Evolutionary conservation across 805 yeast genomes (phyloP), one percentile per base, ranked within the genome.

Genomic region (Yamadazyma ubonensis): DNA sequence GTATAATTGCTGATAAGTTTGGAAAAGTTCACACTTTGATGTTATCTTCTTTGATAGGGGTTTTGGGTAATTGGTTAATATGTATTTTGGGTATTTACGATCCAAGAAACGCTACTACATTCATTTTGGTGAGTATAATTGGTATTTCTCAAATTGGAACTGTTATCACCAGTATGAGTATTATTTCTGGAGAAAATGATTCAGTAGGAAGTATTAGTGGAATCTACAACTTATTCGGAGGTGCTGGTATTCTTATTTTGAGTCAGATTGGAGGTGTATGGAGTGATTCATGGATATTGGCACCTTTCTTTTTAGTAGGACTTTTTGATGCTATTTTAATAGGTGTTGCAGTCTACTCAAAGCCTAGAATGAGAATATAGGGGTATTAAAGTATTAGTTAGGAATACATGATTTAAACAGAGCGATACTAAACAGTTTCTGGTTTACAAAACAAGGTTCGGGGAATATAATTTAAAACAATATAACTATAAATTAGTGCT

Each of bases 121-220:
- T 71, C 40, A 57, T 76, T 6, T 48, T 66, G 19, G 58, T 79
- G 32, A 48, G 67, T 40, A 34, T 58, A 3, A 63, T 80, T 39
- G 89, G 87, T 3, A 57, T 73, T 4, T 71, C 83, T 2, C 85
- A 80, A 57, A 78, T 81, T 38, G 83, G 84, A 7, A 69, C 75
- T 26, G 74, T 81, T 25, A 73, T 82, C 34, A 69, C 77, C 16
- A 79, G 87, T 22, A 77, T 82, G 79, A 77, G 86, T 6, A 64
- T 83, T 50, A 55, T 63, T 4, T 50, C 53, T 1, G 36, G 48
- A 17, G 54, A 48, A 9, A 48, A 49, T 27, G 57, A 54, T 31
- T 50, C 76, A 22, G 74, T 76, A 35, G 89, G 89, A n/a, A 69
- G 84, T 2, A 71, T 83, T 29, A 73, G 83, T 36, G 91, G 91